These are phyloP conservation scores for Globisporangium middletonii DNA, from an alignment of 352 stramenopile genomes.

Conservation along the genomic window DNA sequence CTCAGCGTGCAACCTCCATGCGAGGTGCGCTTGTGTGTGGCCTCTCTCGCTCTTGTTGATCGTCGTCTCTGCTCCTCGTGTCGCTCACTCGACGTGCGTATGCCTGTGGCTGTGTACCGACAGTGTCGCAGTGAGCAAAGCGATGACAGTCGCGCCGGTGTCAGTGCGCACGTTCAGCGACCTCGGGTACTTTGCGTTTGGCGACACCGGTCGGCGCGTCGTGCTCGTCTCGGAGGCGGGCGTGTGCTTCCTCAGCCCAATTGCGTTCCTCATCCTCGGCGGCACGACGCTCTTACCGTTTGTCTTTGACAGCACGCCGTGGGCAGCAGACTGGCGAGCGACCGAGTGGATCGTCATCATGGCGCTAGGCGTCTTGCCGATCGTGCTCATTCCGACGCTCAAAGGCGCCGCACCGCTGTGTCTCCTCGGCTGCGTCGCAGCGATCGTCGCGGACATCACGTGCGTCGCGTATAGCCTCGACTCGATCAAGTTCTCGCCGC, in stretches of 20 bases:
- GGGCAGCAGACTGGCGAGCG: constrained; percentile 15
- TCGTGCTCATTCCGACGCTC: constrained; percentile 57
- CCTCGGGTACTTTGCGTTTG: constrained; percentile 61
- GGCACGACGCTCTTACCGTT: constrained; percentile 54
- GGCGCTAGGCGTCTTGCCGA: constrained; percentile 41
- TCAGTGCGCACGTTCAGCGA: constrained; percentile 68
- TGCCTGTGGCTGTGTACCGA: background rate
- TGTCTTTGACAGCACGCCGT: constrained; percentile 18
- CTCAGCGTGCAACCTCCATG: constrained; percentile 71
- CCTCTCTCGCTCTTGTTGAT: background rate
- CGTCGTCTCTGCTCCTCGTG: too few relatives aligned
- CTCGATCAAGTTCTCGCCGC: constrained; percentile 26
- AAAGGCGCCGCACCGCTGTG: constrained; percentile 39
- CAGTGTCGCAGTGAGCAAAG: constrained; percentile 58
- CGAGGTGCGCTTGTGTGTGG: constrained; percentile 21
- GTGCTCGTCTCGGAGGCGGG: constrained; percentile 51
- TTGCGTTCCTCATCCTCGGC: constrained; percentile 66
- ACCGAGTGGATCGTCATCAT: constrained; percentile 65
- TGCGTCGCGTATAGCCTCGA: constrained; percentile 46
- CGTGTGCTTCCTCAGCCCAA: constrained; percentile 58
- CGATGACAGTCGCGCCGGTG: constrained; percentile 37
- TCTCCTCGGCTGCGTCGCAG: constrained; percentile 39
- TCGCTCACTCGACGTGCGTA: background rate
- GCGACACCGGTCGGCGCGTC: constrained; percentile 33
- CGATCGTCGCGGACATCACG: constrained; percentile 44